These are phyloP conservation scores for Arachnopeziza araneosa DNA, from an alignment of 2,329 filamentous ascomycete species.

Conservation along the genomic window DNA sequence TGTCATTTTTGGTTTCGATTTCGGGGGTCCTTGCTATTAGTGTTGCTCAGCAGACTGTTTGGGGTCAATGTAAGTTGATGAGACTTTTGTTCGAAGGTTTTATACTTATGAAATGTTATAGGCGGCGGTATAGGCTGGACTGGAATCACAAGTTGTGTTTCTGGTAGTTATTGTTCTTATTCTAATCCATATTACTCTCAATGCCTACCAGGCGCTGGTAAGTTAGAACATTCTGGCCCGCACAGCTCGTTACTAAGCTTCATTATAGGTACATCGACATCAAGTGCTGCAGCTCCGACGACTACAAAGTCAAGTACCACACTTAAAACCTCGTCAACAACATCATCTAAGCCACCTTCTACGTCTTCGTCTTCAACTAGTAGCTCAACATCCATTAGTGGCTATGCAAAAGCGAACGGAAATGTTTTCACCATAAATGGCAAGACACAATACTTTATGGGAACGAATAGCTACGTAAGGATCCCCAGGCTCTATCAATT, in stretches of 20 bases:
- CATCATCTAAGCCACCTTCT: constrained; percentile 1
- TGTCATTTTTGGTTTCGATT: no score
- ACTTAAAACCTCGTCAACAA: constrained; percentile 1
- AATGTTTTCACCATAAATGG: constrained; percentile 39
- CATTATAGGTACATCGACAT: not conserved
- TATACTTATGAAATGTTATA: not conserved
- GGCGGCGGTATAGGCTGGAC: constrained; percentile 13
- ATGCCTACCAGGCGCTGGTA: constrained; percentile 14
- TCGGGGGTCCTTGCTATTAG: no score
- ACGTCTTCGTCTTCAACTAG: constrained; percentile 5
- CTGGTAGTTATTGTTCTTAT: constrained; percentile 13
- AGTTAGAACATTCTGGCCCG: not conserved
- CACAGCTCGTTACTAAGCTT: not conserved
- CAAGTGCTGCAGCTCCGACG: not conserved
- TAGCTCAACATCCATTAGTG: constrained; percentile 8
- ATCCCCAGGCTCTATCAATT: no score
- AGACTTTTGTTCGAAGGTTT: not conserved
- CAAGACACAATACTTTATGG: constrained; percentile 43
- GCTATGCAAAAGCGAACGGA: constrained; percentile 24
- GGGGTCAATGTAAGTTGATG: constrained; percentile 8
- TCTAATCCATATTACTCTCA: constrained; percentile 15
- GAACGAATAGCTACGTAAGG: constrained; percentile 53
- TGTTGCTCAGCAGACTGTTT: constrained; percentile 1
- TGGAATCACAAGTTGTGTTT: constrained; percentile 11
- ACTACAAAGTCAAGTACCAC: not conserved